Evolutionary conservation across 768 basidiomycete species (phyloP).

Genomic region (Tylopilus balloui): DNA sequence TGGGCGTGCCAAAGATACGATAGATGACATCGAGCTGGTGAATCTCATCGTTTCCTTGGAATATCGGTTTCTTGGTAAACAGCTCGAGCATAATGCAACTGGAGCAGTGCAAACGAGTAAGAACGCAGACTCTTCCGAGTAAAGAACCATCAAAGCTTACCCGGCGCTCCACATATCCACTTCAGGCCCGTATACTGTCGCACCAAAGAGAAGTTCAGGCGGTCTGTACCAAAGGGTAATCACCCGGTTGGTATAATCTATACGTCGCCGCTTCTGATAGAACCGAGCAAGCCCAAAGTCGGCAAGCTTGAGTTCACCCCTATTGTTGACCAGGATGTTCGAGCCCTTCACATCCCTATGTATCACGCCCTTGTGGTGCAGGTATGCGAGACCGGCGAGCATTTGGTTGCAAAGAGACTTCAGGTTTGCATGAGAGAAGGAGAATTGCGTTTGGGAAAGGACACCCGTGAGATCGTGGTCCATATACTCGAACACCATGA

Average conservation of each 20-base stretch:
- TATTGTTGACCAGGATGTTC: slow-evolving; percentile 90
- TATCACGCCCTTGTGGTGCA: slow-evolving; percentile 93
- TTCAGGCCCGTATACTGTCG: slow-evolving; percentile 93
- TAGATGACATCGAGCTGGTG: slow-evolving; percentile 94
- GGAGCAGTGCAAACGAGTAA: neutral
- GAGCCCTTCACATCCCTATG: slow-evolving; percentile 99
- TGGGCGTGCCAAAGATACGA: slow-evolving; percentile 86
- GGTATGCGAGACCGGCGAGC: slow-evolving; percentile 89
- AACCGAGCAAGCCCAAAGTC: slow-evolving; percentile 98
- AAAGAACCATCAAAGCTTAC: slow-evolving; percentile 37
- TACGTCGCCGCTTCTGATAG: slow-evolving; percentile 84
- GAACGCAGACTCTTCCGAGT: neutral
- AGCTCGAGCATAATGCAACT: slow-evolving; percentile 99
- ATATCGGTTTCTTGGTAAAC: slow-evolving; percentile 92
- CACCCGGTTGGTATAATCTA: slow-evolving; percentile 98
- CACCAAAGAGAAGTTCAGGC: slow-evolving; percentile 91
- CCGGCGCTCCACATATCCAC: slow-evolving; percentile 99
- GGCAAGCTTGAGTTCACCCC: slow-evolving; percentile 90
- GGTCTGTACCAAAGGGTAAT: slow-evolving; percentile 99
- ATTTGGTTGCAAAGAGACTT: slow-evolving; percentile 97
- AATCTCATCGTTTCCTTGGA: slow-evolving; percentile 97
- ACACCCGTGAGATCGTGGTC: slow-evolving; percentile 97
- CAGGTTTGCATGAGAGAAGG: slow-evolving; percentile 79
- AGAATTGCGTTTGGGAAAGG: slow-evolving; percentile 84
- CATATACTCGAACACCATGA: slow-evolving; percentile 99